These are phyloP conservation scores for Apophysomyces variabilis DNA, from an alignment of 371 early-diverging fungal species.

Conservation along the genomic window DNA sequence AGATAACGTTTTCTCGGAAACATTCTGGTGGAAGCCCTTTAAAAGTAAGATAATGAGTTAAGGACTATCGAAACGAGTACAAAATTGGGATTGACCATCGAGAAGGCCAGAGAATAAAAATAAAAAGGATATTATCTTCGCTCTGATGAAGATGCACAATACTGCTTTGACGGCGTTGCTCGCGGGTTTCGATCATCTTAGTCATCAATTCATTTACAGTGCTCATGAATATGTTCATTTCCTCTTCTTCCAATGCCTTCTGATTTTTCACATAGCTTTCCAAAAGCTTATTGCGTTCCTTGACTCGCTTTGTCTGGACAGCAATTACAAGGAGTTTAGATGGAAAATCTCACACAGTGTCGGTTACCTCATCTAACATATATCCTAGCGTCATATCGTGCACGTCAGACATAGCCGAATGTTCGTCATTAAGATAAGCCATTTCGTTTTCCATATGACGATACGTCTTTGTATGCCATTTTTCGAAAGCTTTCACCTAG, in stretches of 20 bases:
- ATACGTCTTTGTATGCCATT: neutral
- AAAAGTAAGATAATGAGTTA: neutral
- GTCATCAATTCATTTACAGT: constrained; percentile 12
- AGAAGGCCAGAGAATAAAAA: neutral
- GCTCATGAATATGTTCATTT: constrained; percentile 12
- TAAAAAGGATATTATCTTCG: constrained; percentile 1
- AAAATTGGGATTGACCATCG: neutral
- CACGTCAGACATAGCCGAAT: neutral
- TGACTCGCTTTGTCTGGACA: constrained; percentile 6
- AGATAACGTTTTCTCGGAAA: neutral
- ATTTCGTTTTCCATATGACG: constrained; percentile 5
- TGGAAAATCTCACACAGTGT: neutral
- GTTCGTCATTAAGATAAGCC: constrained; percentile 1
- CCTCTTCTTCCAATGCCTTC: constrained; percentile 16
- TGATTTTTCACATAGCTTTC: neutral
- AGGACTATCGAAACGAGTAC: neutral
- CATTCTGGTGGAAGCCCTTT: neutral
- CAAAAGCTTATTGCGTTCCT: constrained; percentile 3
- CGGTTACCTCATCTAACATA: constrained; percentile 2
- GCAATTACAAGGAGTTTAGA: neutral
- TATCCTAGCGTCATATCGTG: constrained; percentile 1
- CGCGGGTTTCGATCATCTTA: constrained; percentile 15
- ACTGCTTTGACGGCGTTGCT: constrained; percentile 9
- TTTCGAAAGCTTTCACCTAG: constrained; percentile 10
- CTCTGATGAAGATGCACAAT: constrained; percentile 1